Base-by-base conservation (phyloP, 495 filamentous ascomycete genomes). In the Penicillium malachiteum region DNA sequence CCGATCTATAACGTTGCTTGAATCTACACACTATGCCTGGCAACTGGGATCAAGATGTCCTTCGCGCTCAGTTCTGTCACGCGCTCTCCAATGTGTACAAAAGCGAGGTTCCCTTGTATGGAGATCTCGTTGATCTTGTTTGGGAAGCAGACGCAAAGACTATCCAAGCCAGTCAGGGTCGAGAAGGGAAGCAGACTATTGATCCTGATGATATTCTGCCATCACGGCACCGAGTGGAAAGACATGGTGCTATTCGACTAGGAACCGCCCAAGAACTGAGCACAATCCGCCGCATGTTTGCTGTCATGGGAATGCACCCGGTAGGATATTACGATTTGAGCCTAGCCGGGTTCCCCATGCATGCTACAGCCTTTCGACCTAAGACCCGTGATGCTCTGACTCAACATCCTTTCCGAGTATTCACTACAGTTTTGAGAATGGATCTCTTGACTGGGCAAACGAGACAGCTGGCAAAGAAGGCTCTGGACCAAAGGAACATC, bases 261-360 rank as follows among this genome's bases (percentile, higher is more conserved):
- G 75, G 75, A 2, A 78, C 67, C 0, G 41, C 65, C 4, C 40
- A 71, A 34, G 75, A 78, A 48, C 62, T 78, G 3, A 55, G 54
- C 37, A 72, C 64, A 1, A 68, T 77, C 34, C 50, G 66, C 26
- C 72, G 72, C 32, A 65, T 78, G 53, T 77, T 78, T 48, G 57
- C 62, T 30, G 49, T 77, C 34, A 62, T 78, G 58, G 71, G 71
- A 14, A 76, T 78, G 75, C 53, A 66, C 33, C 71, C 75, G 0
- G 72, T 75, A 5, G 75, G 74, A 17, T 78, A 78, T 57, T 78
- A 78, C 48, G 72, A 78, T 46, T 62, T 78, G 2, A 62, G 58
- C 6, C 56, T 69, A 1, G 73, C 69, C 9, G 74, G 71, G 0
- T 70, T 77, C 31, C 75, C 75, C 5, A 67, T 78, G 66, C 75